phyloP scores from a whole-genome alignment of 1,139 yeast species.

The Geotrichum macrosporum region DNA sequence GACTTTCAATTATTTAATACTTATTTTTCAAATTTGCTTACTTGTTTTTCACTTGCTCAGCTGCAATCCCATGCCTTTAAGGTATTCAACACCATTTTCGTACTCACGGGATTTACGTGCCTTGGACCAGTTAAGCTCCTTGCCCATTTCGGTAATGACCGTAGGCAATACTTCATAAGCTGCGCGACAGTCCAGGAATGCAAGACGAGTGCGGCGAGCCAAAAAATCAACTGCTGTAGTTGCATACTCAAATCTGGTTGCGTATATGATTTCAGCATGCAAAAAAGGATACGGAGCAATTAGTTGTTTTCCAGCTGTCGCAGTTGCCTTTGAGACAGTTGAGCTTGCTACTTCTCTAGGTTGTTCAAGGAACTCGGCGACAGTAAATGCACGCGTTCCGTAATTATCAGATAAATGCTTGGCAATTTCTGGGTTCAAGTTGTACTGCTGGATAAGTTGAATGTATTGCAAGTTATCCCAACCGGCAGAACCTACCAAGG shows the following conservation, averaged over 20 bases:
- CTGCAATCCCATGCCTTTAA: constrained; percentile 42
- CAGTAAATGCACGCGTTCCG: constrained; percentile 74
- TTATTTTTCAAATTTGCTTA: too few relatives aligned
- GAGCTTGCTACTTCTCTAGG: constrained; percentile 24
- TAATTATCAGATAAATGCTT: constrained; percentile 79
- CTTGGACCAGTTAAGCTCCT: constrained; percentile 70
- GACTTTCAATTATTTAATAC: too few relatives aligned
- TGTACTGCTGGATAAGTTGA: constrained; percentile 74
- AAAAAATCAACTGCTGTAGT: constrained; percentile 86
- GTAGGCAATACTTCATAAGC: constrained; percentile 79
- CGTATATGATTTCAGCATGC: constrained; percentile 83
- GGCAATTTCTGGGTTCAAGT: constrained; percentile 71
- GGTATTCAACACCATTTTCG: constrained; percentile 37
- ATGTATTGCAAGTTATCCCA: constrained; percentile 67
- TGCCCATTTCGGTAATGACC: constrained; percentile 80
- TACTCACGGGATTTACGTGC: constrained; percentile 54
- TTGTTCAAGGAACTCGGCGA: constrained; percentile 52
- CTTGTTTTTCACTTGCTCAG: constrained; percentile 3
- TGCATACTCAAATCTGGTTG: constrained; percentile 76
- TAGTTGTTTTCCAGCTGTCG: constrained; percentile 37
- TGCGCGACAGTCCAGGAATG: constrained; percentile 83
- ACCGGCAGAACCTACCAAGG: constrained; percentile 70
- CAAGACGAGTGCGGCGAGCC: constrained; percentile 90
- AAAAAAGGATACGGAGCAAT: constrained; percentile 79
- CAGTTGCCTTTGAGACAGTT: constrained; percentile 37